Conservation (phyloP, 345 rosid species). For the Linum tenue region DNA sequence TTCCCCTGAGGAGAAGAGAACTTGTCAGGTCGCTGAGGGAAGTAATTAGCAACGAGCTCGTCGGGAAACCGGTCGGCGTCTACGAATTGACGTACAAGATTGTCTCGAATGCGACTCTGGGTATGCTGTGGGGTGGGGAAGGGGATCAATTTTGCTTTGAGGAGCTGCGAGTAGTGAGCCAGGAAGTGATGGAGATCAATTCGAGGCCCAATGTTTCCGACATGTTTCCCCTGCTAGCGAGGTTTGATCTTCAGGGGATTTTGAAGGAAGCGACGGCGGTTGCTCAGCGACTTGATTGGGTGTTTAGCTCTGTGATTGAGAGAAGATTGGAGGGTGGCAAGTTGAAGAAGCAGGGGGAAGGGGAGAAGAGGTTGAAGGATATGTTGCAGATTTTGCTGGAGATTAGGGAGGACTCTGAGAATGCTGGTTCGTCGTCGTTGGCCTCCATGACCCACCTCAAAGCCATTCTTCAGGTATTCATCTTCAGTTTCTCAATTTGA, state of each 20-base stretch:
- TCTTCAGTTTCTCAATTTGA: background rate
- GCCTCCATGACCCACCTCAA: background rate
- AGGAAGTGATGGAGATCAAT: background rate
- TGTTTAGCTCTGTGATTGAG: background rate
- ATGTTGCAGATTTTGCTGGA: background rate
- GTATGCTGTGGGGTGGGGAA: background rate
- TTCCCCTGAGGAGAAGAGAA: background rate
- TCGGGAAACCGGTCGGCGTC: background rate
- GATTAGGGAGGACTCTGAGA: background rate
- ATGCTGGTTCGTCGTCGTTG: background rate
- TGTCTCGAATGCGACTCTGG: background rate
- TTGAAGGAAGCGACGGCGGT: background rate
- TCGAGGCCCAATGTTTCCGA: background rate
- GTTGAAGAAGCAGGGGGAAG: background rate
- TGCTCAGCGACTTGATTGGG: background rate
- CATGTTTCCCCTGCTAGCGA: background rate
- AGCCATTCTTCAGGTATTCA: background rate
- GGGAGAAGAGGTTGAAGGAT: background rate
- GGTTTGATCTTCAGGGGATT: constrained; percentile 1
- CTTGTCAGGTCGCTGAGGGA: background rate
- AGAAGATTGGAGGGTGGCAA: background rate
- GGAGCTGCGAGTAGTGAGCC: background rate
- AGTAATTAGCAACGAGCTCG: background rate
- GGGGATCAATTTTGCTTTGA: background rate
- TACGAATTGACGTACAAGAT: background rate